A percentile compares a stretch with the other conserved stretches of the same genome.
These are phyloP conservation scores for Aureobasidium sp. DNA, from an alignment of 2,329 filamentous ascomycete species.

Conservation along the genomic window DNA sequence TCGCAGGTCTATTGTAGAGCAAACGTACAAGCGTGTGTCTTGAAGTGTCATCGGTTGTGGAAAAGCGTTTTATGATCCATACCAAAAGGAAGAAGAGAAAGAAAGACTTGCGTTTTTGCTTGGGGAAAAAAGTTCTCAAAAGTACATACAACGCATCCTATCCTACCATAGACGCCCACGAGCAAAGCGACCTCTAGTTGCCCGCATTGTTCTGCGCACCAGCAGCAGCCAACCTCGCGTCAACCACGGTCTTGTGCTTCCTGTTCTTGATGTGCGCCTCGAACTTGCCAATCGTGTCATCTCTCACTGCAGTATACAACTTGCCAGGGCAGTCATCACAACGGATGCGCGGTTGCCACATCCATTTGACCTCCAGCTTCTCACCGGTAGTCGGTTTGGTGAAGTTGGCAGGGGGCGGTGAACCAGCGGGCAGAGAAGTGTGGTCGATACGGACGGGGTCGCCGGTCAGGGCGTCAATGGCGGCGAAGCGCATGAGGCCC, in stretches of 20 bases:
- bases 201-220: not conserved
- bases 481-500: slow-evolving; percentile 81
- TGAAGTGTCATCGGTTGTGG: too few relatives aligned
- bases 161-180: too few relatives aligned
- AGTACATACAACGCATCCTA: too few relatives aligned
- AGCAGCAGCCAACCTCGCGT: slow-evolving; percentile 2
- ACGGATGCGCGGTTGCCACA: slow-evolving; percentile 80
- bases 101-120: too few relatives aligned
- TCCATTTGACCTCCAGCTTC: slow-evolving; percentile 57
- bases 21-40: too few relatives aligned
- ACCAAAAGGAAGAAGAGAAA: too few relatives aligned
- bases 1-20: too few relatives aligned
- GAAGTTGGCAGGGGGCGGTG: slow-evolving; percentile 40
- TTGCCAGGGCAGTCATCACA: slow-evolving; percentile 92
- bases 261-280: slow-evolving; percentile 86
- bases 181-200: not conserved
- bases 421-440: slow-evolving; percentile 29
- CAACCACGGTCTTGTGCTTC: slow-evolving; percentile 44
- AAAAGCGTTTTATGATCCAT: too few relatives aligned
- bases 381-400: slow-evolving; percentile 39
- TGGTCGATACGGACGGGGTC: slow-evolving; percentile 50
- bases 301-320: slow-evolving; percentile 83
- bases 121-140: too few relatives aligned
- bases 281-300: slow-evolving; percentile 79
- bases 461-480: slow-evolving; percentile 65